Evolutionary conservation across 257 asterid species (phyloP).

Genomic region (Gentiana dahurica): DNA sequence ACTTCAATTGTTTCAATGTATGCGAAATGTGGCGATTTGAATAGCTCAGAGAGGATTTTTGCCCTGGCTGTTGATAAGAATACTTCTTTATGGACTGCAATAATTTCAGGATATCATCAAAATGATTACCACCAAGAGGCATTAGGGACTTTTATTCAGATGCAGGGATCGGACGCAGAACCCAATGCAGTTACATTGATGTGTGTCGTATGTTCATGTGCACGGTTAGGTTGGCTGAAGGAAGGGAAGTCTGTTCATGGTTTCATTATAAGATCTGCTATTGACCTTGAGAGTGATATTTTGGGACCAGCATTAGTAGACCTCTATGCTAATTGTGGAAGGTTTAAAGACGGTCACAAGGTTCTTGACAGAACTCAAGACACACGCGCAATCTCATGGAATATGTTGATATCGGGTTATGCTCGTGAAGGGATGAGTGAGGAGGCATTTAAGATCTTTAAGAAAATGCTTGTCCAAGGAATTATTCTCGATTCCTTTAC

Average conservation of each 20-base stretch:
- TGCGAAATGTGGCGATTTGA: slow-evolving; percentile 60
- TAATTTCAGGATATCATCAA: slow-evolving; percentile 73
- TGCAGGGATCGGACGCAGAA: slow-evolving; percentile 33
- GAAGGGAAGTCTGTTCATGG: slow-evolving; percentile 76
- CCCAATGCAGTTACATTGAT: slow-evolving; percentile 64
- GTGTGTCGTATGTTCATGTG: slow-evolving; percentile 61
- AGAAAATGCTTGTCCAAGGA: slow-evolving; percentile 47
- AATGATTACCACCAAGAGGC: slow-evolving; percentile 50
- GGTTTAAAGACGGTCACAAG: slow-evolving; percentile 26
- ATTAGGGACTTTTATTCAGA: slow-evolving; percentile 28
- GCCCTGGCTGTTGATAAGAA: slow-evolving; percentile 18
- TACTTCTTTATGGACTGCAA: slow-evolving; percentile 59
- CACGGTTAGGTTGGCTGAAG: slow-evolving; percentile 54
- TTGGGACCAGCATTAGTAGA: slow-evolving; percentile 66
- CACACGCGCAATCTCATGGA: slow-evolving; percentile 56
- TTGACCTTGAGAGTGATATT: slow-evolving; percentile 40
- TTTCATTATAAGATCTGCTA: slow-evolving; percentile 30
- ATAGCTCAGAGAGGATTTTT: slow-evolving; percentile 44
- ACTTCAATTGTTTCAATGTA: slow-evolving; percentile 86
- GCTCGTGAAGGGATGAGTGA: slow-evolving; percentile 37
- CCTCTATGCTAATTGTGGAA: slow-evolving; percentile 69
- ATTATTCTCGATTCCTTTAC: slow-evolving; percentile 61
- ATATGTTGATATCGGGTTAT: slow-evolving; percentile 80
- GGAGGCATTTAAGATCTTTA: slow-evolving; percentile 56
- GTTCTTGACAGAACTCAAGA: slow-evolving; percentile 38